A percentile compares a stretch with the other conserved stretches of the same genome.
phyloP scores from a whole-genome alignment of 2,329 filamentous ascomycete species.

The Phaeosphaeria sp. region DNA sequence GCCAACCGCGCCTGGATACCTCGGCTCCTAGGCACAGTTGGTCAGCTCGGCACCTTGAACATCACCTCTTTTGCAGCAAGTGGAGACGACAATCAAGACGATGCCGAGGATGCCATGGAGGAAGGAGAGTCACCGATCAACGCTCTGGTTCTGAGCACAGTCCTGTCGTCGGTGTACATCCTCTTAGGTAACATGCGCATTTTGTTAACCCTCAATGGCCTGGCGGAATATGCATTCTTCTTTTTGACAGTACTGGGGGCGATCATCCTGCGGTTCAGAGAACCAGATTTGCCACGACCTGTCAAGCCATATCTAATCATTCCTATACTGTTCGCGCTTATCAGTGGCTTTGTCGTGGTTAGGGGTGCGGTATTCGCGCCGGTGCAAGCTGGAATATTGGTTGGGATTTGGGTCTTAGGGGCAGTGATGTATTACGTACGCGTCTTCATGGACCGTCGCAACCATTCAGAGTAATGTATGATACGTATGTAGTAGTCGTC shows the following conservation, averaged over 20 bases:
- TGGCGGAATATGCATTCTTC: conserved; percentile 65
- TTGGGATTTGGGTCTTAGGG: conserved; percentile 39
- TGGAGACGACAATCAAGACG: conserved; percentile 8
- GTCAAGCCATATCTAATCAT: conserved; percentile 65
- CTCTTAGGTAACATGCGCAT: conserved; percentile 68
- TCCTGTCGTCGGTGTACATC: conserved; percentile 63
- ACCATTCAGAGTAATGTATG: too few species aligned
- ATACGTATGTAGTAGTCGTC: neutral
- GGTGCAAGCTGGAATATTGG: conserved; percentile 36
- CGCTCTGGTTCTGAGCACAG: conserved; percentile 40
- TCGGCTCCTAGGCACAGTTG: conserved; percentile 32
- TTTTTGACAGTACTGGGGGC: conserved; percentile 68
- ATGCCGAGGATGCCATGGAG: conserved; percentile 33
- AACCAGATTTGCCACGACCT: conserved; percentile 62
- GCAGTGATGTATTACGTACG: conserved; percentile 22
- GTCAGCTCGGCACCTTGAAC: conserved; percentile 36
- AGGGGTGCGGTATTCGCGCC: conserved; percentile 45
- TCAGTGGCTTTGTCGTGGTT: conserved; percentile 55
- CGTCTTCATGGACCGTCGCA: neutral
- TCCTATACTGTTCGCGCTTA: conserved; percentile 61
- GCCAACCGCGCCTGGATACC: conserved; percentile 45
- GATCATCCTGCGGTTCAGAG: conserved; percentile 62
- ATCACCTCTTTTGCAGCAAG: conserved; percentile 13
- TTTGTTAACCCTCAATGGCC: conserved; percentile 59
- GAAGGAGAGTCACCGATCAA: conserved; percentile 48